phyloP scores from a whole-genome alignment of 2,329 filamentous ascomycete species.

The Ramichloridium luteum region DNA sequence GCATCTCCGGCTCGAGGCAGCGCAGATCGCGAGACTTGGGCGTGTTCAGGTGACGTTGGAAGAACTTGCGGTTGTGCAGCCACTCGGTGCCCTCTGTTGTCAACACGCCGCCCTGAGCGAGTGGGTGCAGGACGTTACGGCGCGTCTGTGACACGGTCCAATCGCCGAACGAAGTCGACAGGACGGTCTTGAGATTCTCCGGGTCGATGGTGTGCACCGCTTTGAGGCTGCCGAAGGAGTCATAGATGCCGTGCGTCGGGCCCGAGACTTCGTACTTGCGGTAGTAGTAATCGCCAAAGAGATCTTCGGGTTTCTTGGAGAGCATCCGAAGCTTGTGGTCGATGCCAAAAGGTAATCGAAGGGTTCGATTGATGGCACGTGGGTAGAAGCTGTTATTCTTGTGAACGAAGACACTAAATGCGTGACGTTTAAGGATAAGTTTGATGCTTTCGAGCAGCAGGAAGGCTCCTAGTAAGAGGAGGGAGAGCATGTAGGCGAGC shows the following conservation, averaged over 20 bases:
- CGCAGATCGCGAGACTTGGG: slow-evolving; percentile 11
- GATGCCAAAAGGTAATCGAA: neutral
- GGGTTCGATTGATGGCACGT: neutral
- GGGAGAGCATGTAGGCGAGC: no score
- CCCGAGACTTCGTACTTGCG: slow-evolving; percentile 12
- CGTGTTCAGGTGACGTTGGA: slow-evolving; percentile 11
- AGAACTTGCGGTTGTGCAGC: slow-evolving; percentile 13
- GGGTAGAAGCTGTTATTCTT: neutral
- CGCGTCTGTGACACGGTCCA: slow-evolving; percentile 11
- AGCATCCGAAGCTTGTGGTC: neutral
- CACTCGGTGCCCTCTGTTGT: slow-evolving; percentile 12
- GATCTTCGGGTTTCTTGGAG: slow-evolving; percentile 5
- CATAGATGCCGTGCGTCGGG: slow-evolving; percentile 10
- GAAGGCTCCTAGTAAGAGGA: neutral
- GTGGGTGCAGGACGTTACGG: slow-evolving; percentile 11
- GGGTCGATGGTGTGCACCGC: slow-evolving; percentile 14
- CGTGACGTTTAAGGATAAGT: neutral
- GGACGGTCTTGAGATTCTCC: slow-evolving; percentile 11
- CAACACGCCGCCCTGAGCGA: slow-evolving; percentile 13
- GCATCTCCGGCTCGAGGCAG: slow-evolving; percentile 9
- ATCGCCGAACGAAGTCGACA: slow-evolving; percentile 7
- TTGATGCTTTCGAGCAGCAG: neutral
- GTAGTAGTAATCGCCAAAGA: slow-evolving; percentile 10
- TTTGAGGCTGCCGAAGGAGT: slow-evolving; percentile 8
- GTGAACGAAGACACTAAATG: neutral